Evolutionary conservation across 2,329 filamentous ascomycete genomes (phyloP).

Genomic region (Monosporascus sp.): DNA sequence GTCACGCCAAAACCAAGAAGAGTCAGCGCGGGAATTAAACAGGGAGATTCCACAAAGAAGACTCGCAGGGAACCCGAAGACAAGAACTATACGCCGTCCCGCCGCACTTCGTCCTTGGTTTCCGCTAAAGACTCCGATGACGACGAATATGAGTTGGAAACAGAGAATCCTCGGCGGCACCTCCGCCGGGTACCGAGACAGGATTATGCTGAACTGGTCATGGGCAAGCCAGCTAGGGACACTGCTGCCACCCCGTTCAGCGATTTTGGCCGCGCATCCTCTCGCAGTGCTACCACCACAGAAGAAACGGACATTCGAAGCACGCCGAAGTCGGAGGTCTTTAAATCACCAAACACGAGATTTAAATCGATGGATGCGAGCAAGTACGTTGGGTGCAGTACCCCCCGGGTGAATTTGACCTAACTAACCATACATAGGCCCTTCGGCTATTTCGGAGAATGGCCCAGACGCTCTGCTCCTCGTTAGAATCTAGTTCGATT

Average conservation of each 20-base stretch:
- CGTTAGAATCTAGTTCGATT: slow-evolving; percentile 7
- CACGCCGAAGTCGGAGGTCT: background rate
- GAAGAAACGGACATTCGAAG: background rate
- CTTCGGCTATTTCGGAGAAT: slow-evolving; percentile 26
- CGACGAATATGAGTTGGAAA: slow-evolving; percentile 4
- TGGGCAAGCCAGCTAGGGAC: slow-evolving; percentile 20
- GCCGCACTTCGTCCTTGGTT: slow-evolving; percentile 5
- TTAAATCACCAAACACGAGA: background rate
- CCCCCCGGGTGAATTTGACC: slow-evolving; percentile 1
- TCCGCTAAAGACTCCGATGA: slow-evolving; percentile 8
- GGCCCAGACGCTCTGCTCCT: slow-evolving; percentile 27
- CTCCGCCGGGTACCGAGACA: slow-evolving; percentile 18
- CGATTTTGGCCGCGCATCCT: slow-evolving; percentile 12
- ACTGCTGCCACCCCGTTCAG: slow-evolving; percentile 13
- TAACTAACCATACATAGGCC: slow-evolving; percentile 15
- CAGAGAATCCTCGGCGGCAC: slow-evolving; percentile 16
- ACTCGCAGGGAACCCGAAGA: slow-evolving; percentile 11
- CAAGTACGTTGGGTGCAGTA: background rate
- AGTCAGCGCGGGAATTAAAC: background rate
- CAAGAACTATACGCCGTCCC: slow-evolving; percentile 13
- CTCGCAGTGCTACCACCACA: background rate
- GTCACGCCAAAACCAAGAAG: slow-evolving; percentile 14
- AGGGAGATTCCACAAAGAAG: slow-evolving; percentile 4
- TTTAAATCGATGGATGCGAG: background rate
- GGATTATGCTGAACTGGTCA: slow-evolving; percentile 24